Conservation (phyloP, 2,329 filamentous ascomycete species). For the Penicillium sp. region DNA sequence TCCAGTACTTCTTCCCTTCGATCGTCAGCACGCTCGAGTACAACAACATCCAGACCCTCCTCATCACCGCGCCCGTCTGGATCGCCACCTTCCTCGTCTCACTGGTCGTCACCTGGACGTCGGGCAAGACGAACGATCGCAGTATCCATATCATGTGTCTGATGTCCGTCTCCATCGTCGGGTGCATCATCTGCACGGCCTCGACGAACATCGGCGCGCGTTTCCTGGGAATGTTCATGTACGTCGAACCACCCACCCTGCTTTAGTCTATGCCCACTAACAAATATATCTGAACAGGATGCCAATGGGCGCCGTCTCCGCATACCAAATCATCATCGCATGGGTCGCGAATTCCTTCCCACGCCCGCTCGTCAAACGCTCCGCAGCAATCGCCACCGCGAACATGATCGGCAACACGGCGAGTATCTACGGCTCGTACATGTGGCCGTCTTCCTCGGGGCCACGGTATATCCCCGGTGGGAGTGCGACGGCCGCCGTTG, state of each 20-base stretch:
- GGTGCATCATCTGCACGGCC: conserved; percentile 61
- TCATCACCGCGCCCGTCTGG: conserved; percentile 60
- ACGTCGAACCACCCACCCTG: not conserved
- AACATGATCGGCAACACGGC: conserved; percentile 49
- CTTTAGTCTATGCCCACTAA: not conserved
- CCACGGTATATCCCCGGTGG: conserved; percentile 46
- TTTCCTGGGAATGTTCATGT: conserved; percentile 67
- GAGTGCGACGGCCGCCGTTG: conserved; percentile 41
- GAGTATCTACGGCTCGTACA: conserved; percentile 48
- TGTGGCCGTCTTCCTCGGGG: conserved; percentile 40
- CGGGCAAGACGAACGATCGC: conserved; percentile 60
- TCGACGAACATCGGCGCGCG: conserved; percentile 57
- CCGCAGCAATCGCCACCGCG: conserved; percentile 47
- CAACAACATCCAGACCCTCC: conserved; percentile 50
- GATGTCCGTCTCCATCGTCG: conserved; percentile 57
- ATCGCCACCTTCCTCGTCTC: conserved; percentile 60
- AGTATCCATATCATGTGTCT: conserved; percentile 61
- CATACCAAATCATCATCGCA: conserved; percentile 50
- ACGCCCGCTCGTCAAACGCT: conserved; percentile 51
- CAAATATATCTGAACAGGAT: conserved; percentile 37
- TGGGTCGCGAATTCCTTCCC: conserved; percentile 51
- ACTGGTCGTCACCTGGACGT: conserved; percentile 60
- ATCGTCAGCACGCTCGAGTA: conserved; percentile 67
- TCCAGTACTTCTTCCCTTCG: conserved; percentile 69
- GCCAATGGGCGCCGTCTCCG: conserved; percentile 58